Evolutionary conservation across 129 eudicot genomes (phyloP).

Genomic region (Arctium lappa): DNA sequence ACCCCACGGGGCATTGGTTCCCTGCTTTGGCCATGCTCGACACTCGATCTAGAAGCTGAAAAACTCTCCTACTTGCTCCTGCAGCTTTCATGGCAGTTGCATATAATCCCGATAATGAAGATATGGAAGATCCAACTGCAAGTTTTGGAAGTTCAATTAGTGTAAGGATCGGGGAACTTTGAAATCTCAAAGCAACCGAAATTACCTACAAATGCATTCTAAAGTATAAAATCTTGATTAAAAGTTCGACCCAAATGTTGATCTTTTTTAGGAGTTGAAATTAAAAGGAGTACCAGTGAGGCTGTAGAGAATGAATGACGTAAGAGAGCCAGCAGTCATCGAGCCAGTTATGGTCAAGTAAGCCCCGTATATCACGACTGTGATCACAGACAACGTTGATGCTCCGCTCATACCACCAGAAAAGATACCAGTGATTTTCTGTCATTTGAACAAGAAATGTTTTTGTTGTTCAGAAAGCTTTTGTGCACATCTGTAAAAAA

Average conservation of each 20-base stretch:
- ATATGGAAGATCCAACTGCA: slow-evolving; percentile 53
- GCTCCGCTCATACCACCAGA: slow-evolving; percentile 58
- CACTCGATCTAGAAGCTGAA: slow-evolving; percentile 55
- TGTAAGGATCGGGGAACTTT: background rate
- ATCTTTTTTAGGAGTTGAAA: background rate
- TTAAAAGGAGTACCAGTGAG: slow-evolving; percentile 32
- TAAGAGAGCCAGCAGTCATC: slow-evolving; percentile 49
- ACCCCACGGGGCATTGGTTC: slow-evolving; percentile 50
- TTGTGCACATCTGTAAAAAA: background rate
- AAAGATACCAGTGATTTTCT: slow-evolving; percentile 47
- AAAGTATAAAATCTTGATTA: background rate
- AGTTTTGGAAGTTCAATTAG: background rate
- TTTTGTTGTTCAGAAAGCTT: background rate
- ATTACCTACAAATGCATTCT: background rate
- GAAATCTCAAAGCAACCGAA: background rate
- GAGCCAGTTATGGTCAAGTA: slow-evolving; percentile 42
- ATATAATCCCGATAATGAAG: slow-evolving; percentile 47
- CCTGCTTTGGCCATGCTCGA: slow-evolving; percentile 47
- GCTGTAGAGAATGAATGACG: slow-evolving; percentile 53
- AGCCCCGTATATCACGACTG: slow-evolving; percentile 49
- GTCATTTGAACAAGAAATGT: slow-evolving; percentile 4
- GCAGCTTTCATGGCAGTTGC: slow-evolving; percentile 59
- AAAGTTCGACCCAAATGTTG: no score
- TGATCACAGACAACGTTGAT: slow-evolving; percentile 44
- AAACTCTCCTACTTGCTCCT: slow-evolving; percentile 57